A percentile compares a stretch with the other conserved stretches of the same genome.
phyloP scores from a whole-genome alignment of 2,329 filamentous ascomycete species.

The Xylariaceae sp. region DNA sequence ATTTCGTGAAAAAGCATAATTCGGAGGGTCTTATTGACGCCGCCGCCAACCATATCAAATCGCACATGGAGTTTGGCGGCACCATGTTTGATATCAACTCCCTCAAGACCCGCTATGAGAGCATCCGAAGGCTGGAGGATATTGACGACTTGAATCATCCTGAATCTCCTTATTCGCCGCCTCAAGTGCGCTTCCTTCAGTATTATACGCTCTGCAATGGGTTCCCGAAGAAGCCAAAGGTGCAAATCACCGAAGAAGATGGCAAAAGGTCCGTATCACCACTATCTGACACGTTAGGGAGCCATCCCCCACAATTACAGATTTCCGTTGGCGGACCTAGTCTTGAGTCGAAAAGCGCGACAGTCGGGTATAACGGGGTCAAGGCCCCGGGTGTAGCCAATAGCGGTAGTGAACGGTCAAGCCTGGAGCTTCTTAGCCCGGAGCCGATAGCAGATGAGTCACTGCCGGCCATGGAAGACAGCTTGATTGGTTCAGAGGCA shows the following conservation, averaged over 20 bases:
- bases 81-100: slow-evolving; percentile 71
- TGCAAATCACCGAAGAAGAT: slow-evolving; percentile 13
- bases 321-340: slow-evolving; percentile 41
- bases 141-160: slow-evolving; percentile 48
- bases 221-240: slow-evolving; percentile 49
- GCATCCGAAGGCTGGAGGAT: slow-evolving; percentile 66
- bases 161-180: slow-evolving; percentile 34
- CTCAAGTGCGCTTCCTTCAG: slow-evolving; percentile 72
- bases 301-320: slow-evolving; percentile 32
- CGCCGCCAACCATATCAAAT: slow-evolving; percentile 66
- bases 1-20: slow-evolving; percentile 78
- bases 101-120: slow-evolving; percentile 64
- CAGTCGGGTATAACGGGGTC: not conserved
- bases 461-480: slow-evolving; percentile 4
- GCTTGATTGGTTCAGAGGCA: not conserved
- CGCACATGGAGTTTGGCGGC: slow-evolving; percentile 77
- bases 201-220: slow-evolving; percentile 88
- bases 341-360: not conserved
- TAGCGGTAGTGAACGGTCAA: slow-evolving; percentile 19
- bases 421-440: slow-evolving; percentile 25
- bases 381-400: slow-evolving; percentile 11
- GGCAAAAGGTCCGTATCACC: slow-evolving; percentile 11
- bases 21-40: slow-evolving; percentile 63
- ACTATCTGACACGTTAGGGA: slow-evolving; percentile 13
- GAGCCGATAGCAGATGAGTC: slow-evolving; percentile 25